Base-by-base conservation (phyloP, 148 eudicot species). In the Agrostemma githago region DNA sequence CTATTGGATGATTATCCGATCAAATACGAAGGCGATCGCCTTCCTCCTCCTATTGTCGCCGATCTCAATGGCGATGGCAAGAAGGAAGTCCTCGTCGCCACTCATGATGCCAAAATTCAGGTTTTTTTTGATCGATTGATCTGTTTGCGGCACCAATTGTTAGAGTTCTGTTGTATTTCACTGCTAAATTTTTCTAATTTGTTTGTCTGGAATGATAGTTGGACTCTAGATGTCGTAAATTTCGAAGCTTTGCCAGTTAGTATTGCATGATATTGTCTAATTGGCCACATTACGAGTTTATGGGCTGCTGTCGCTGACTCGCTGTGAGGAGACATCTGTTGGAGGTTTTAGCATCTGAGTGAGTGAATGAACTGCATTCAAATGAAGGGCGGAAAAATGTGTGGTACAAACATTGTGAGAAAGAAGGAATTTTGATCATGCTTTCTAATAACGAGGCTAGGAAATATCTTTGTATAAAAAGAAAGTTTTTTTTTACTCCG, bases 21-120 rank as follows among this genome's bases (percentile, higher is more conserved):
- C 74, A 90, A 88, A 80, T 95, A 84, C 75, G 97, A 92, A 83
- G 97, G 82, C 1, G 98, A 92, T 26, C 97, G 98, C 21, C 96
- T 95, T 60, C 98, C 98, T 20, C 97, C 97, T 1, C 98, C 98
- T 0, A 70, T 95, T 40, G 90, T 95, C 4, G 83, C 96, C 41
- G 98, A 95, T 92, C 91, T 95, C 56, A 95, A 95, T 43, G 97
- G 97, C 19, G 98, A 95, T 56, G 98, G 98, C 12, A 89, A 83
- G 73, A 83, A 78, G 48, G 98, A 95, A 84, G 83, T 95, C 44
- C 92, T 95, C 37, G 85, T 95, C 43, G 98, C 98, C 34, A 95
- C 98, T 74, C 86, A 88, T 57, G 98, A 95, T 74, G 96, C 98
- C 70, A 95, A 88, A 84, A 90, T 95, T 79, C 98, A 91, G 96